Evolutionary conservation across 176 grass and related monocot species (phyloP).

Genomic region (Urochloa ruziziensis): DNA sequence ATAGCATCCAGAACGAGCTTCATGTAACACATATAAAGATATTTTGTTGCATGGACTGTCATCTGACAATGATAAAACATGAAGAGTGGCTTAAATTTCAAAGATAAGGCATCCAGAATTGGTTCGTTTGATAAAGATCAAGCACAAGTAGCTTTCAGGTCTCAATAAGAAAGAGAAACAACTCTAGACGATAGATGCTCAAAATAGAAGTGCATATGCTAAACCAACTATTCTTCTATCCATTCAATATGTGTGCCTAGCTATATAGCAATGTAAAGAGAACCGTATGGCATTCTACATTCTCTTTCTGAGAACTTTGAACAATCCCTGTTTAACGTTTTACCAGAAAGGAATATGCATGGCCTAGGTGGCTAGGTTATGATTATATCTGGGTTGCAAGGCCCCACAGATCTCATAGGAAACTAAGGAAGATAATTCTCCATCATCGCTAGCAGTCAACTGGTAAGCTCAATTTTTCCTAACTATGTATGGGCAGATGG

Average conservation of each 20-base stretch:
- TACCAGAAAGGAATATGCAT: background rate
- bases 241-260: background rate
- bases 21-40: background rate
- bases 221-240: background rate
- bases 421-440: background rate
- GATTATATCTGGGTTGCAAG: background rate
- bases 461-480: background rate
- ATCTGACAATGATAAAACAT: background rate
- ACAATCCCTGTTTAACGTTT: background rate
- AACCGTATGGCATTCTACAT: background rate
- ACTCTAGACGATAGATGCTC: background rate
- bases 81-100: background rate
- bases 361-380: background rate
- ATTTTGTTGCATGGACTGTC: background rate
- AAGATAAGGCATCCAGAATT: background rate
- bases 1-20: too few relatives aligned
- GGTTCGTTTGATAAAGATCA: background rate
- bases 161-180: background rate
- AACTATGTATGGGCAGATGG: too few relatives aligned
- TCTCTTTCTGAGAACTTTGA: background rate
- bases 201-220: background rate
- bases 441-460: background rate
- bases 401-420: background rate
- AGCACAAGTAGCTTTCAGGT: background rate
- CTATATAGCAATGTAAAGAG: background rate